Base-by-base conservation (phyloP, 192 early-diverging fungal species). In the Coemansia sp. region DNA sequence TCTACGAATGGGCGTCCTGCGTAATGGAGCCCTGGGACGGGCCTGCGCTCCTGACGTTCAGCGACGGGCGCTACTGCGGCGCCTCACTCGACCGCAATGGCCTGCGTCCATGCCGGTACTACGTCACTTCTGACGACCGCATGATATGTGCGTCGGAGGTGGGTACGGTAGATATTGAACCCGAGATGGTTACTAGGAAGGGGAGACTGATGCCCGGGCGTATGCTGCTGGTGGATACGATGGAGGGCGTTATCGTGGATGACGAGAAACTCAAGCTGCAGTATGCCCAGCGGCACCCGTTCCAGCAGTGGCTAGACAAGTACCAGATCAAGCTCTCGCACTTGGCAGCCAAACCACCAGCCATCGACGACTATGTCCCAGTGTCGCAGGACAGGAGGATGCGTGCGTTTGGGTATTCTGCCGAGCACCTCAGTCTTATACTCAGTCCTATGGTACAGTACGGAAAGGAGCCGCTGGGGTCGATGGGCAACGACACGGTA, bases 11-110 rank as follows among this genome's bases (percentile, higher is more conserved):
- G 97, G 95, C 95, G 58, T 93, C 96, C 36, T 94, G 91, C 81
- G 80, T 99, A 46, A 98, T 98, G 96, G 97, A 99, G 81, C 93
- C 96, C 16, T 99, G 95, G 91, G 97, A 99, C 78, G 97, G 97
- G 24, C 97, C 97, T 18, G 97, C 97, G 13, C 85, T 99, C 65
- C 95, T 99, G 77, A 97, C 97, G 18, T 99, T 99, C 78, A 93
- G 92, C 34, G 97, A 99, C 80, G 97, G 97, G 39, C 91, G 96
- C 61, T 97, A 92, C 86, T 94, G 94, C 75, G 97, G 97, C 73
- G 97, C 97, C n/a, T 93, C 89, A n/a, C 87, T 99, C 44, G 97
- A 99, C 80, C 92, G 97, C 79, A 99, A 99, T 73, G 97, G 97
- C 65, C 85, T 99, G 47, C 91, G 96, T 60, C 97, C 97, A n/a